Evolutionary conservation across 805 yeast species (phyloP), one percentile per base, ranked within the genome.

Genomic region (Candida incommunis): DNA sequence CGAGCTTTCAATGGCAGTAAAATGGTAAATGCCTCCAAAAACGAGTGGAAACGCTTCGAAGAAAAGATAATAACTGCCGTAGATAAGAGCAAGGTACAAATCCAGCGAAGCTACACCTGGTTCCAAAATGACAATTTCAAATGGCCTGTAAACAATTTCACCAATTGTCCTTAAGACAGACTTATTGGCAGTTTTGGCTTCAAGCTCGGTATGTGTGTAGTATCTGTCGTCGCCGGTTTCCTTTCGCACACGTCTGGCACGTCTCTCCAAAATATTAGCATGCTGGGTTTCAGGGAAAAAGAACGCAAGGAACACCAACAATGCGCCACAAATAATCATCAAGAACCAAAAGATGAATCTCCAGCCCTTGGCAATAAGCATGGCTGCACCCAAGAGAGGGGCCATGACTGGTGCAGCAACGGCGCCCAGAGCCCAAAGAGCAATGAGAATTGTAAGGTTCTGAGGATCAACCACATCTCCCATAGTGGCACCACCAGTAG

Each of bases 31-130:
- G 2, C 66, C 71, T 5, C 48, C 45, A 48, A 70, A 78, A 2
- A 74, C 76, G 31, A 76, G 63, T 5, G 84, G 83, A 60, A 74
- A 75, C 3, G 75, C 76, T 58, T 78, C 82, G 52, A 77, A 74
- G 66, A 74, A 77, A 20, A 75, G 57, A 56, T 75, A 78, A 49
- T 73, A 51, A 25, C 70, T 58, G 23, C 79, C 72, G 56, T 77
- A 78, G 4, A 69, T 63, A 42, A 76, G 52, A 0, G 78, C 74
- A 50, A 72, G 61, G 55, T 75, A 76, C 23, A 70, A 20, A 53
- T 76, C 68, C 47, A 76, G 68, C 25, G 75, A 63, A 18, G 76
- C 46, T n/a, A 77, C 70, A 23, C 73, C 74, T 0, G 82, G 83
- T 55, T 78, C 83, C 43, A 57, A 50, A 22, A 70, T 24, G n/a